These are phyloP conservation scores for Tuber umbilicatum DNA, from an alignment of 495 filamentous ascomycete species.

Conservation along the genomic window DNA sequence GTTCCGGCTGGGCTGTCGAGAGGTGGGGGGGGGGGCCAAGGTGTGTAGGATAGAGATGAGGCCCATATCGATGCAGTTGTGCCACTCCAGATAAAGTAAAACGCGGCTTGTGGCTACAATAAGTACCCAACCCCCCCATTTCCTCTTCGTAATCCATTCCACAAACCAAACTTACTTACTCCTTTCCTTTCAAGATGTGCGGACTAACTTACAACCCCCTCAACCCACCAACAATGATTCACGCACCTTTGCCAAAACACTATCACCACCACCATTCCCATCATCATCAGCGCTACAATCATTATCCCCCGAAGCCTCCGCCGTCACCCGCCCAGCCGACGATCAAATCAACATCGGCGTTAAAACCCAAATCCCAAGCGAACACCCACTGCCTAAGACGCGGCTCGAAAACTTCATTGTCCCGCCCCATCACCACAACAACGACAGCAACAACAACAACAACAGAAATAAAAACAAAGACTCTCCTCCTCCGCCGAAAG, in stretches of 20 bases:
- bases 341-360: constrained; percentile 13
- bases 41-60: not conserved
- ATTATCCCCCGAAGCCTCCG: constrained; percentile 2
- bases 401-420: constrained; percentile 23
- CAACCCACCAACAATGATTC: constrained; percentile 25
- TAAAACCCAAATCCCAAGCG: constrained; percentile 20
- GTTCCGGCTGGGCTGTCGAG: not conserved
- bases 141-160: not conserved
- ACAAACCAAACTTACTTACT: constrained; percentile 1
- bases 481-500: not conserved
- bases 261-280: constrained; percentile 13
- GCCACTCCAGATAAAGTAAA: not conserved
- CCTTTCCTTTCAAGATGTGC: constrained; percentile 8
- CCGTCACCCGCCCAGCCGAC: constrained; percentile 11
- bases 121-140: constrained; percentile 3
- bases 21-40: not conserved
- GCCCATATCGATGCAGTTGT: not conserved
- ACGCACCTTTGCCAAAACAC: constrained; percentile 8
- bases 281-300: constrained; percentile 9
- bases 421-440: constrained; percentile 9
- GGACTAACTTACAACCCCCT: constrained; percentile 25
- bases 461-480: not conserved
- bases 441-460: not conserved
- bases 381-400: constrained; percentile 14
- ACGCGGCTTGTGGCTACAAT: not conserved